A percentile compares a stretch with the other conserved stretches of the same genome.
Evolutionary conservation across 257 asterid genomes (phyloP).

Genomic region (Paulownia fortunei): DNA sequence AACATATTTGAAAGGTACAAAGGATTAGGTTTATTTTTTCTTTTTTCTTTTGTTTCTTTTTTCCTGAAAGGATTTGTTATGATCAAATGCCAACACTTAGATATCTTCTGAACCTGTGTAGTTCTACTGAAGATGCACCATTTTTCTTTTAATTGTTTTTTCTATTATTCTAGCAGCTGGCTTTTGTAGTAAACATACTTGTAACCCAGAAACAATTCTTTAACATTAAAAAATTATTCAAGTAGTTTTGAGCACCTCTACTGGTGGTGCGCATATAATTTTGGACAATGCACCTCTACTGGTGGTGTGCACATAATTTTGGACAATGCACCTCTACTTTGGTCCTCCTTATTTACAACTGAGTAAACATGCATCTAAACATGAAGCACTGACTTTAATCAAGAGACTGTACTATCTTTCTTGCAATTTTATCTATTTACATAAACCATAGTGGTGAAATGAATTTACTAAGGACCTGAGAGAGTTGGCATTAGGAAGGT

Average conservation of each 20-base stretch:
- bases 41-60: not conserved
- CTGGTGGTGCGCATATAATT: not conserved
- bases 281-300: not conserved
- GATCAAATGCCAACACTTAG: constrained; percentile 5
- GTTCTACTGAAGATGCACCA: constrained; percentile 19
- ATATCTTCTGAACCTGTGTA: constrained; percentile 21
- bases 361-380: not conserved
- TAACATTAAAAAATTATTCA: not conserved
- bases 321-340: not conserved
- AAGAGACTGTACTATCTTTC: not conserved
- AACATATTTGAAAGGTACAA: constrained; percentile 92
- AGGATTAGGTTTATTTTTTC: constrained; percentile 10
- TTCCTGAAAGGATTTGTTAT: not conserved
- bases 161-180: constrained; percentile 3
- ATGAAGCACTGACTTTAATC: not conserved
- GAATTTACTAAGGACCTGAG: not conserved
- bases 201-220: not conserved
- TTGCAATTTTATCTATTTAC: not conserved
- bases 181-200: constrained; percentile 9
- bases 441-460: not conserved
- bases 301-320: not conserved
- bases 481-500: constrained; percentile 11
- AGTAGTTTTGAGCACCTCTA: not conserved
- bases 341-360: not conserved
- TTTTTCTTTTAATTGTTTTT: not conserved